These are phyloP conservation scores for Pleurotus cornucopiae DNA, from an alignment of 768 basidiomycete species.

Conservation along the genomic window DNA sequence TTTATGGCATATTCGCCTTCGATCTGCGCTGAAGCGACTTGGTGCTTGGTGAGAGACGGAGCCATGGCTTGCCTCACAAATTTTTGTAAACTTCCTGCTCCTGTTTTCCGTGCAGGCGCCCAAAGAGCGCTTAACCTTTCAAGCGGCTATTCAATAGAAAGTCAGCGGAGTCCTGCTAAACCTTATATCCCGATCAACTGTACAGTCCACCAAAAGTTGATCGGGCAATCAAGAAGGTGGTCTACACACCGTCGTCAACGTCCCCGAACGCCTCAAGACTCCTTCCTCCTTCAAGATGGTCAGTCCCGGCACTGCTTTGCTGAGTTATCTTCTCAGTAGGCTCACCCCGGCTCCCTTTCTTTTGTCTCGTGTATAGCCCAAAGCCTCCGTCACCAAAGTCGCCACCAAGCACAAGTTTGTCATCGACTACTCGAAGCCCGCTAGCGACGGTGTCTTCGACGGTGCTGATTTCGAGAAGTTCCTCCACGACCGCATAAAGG, in stretches of 20 bases:
- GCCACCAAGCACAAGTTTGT: conserved; percentile 71
- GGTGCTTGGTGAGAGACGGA: conserved; percentile 50
- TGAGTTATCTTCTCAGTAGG: conserved; percentile 93
- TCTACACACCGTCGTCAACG: neutral
- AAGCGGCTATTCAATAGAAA: neutral
- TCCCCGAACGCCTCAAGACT: conserved; percentile 24
- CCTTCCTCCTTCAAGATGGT: conserved; percentile 57
- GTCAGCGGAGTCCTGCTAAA: conserved; percentile 7
- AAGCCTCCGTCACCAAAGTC: conserved; percentile 50
- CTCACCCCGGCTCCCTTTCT: conserved; percentile 47
- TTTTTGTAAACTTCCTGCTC: neutral
- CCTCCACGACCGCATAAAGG: conserved; percentile 91
- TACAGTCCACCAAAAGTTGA: conserved; percentile 40
- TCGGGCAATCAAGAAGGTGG: neutral
- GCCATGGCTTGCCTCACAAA: conserved; percentile 28
- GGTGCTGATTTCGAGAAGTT: conserved; percentile 75
- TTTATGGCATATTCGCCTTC: conserved; percentile 79
- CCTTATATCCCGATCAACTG: conserved; percentile 35
- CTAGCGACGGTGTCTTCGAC: conserved; percentile 53
- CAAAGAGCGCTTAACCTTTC: neutral
- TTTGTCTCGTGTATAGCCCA: conserved; percentile 42
- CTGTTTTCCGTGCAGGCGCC: neutral
- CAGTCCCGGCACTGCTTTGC: conserved; percentile 77
- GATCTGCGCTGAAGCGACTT: conserved; percentile 72
- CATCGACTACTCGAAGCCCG: conserved; percentile 85